A percentile compares a stretch with the other conserved stretches of the same genome.
These are phyloP conservation scores for Entonaema liquescens DNA, from an alignment of 495 filamentous ascomycete genomes.

Conservation along the genomic window DNA sequence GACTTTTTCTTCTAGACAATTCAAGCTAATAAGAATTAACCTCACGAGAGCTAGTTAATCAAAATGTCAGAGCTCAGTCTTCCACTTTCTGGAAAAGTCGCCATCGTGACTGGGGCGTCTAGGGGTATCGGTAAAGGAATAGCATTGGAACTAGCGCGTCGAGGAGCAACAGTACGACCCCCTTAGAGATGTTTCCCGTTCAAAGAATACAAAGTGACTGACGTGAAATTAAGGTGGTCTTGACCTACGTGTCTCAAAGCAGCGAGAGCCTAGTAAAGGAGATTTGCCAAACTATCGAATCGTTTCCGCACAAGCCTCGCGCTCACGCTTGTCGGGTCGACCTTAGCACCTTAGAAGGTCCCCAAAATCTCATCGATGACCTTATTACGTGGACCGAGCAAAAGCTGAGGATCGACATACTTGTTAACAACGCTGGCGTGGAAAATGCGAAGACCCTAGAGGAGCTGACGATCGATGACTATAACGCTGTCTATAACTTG, in stretches of 20 bases:
- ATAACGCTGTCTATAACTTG: conserved; percentile 59
- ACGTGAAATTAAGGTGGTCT: conserved; percentile 43
- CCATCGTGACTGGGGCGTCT: conserved; percentile 69
- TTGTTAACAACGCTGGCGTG: conserved; percentile 68
- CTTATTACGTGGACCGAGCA: conserved; percentile 21
- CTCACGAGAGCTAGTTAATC: too few relatives aligned
- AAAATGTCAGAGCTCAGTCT: conserved; percentile 34
- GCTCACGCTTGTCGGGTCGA: conserved; percentile 21
- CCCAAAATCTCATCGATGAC: conserved; percentile 13
- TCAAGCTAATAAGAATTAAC: too few relatives aligned
- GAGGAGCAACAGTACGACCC: conserved; percentile 67
- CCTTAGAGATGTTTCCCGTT: neutral
- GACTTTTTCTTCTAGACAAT: neutral
- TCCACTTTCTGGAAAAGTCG: conserved; percentile 35
- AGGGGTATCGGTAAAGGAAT: conserved; percentile 78
- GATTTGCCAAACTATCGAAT: conserved; percentile 47
- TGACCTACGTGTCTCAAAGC: conserved; percentile 53
- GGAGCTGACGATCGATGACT: conserved; percentile 65
- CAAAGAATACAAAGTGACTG: neutral
- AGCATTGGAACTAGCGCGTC: conserved; percentile 74
- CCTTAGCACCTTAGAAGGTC: conserved; percentile 24
- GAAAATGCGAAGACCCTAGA: conserved; percentile 60
- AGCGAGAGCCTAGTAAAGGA: conserved; percentile 47
- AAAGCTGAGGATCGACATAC: conserved; percentile 65
- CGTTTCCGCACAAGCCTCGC: conserved; percentile 36